phyloP scores from a whole-genome alignment of 495 filamentous ascomycete genomes.

The Podospora pseudopauciseta region DNA sequence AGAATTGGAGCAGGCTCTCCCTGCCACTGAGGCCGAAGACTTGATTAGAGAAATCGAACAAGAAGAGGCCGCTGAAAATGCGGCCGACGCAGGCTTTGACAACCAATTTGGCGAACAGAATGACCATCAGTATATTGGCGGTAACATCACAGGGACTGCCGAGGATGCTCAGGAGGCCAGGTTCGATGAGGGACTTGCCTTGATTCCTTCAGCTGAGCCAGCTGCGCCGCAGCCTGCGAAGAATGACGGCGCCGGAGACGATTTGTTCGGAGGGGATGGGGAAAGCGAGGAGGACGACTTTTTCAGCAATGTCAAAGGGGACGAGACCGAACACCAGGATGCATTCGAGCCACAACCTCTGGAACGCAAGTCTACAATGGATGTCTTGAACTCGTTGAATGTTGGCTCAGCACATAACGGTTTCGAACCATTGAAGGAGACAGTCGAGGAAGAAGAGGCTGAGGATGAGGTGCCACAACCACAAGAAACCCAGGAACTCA shows the following conservation, averaged over 20 bases:
- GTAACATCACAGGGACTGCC: constrained; percentile 35
- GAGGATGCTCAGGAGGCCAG: constrained; percentile 45
- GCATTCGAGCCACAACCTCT: constrained; percentile 31
- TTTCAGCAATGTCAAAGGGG: constrained; percentile 40
- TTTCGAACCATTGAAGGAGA: constrained; percentile 36
- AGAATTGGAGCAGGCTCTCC: constrained; percentile 24
- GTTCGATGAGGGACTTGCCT: constrained; percentile 58
- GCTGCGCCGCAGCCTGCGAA: constrained; percentile 7
- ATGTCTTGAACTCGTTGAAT: constrained; percentile 46
- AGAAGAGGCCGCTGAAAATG: constrained; percentile 27
- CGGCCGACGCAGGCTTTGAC: constrained; percentile 20
- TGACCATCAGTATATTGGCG: constrained; percentile 32
- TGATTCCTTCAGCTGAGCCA: constrained; percentile 38
- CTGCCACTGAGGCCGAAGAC: constrained; percentile 22
- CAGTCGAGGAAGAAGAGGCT: constrained; percentile 26
- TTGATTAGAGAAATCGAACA: constrained; percentile 32
- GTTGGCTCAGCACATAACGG: constrained; percentile 22
- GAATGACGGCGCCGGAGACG: constrained; percentile 9
- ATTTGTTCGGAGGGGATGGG: constrained; percentile 41
- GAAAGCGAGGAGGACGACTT: constrained; percentile 49
- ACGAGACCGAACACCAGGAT: constrained; percentile 15
- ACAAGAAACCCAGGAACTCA: constrained; percentile 4
- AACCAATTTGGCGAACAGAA: constrained; percentile 27
- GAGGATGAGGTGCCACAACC: constrained; percentile 15
- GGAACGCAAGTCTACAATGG: constrained; percentile 58